A percentile compares a stretch with the other conserved stretches of the same genome.
Evolutionary conservation across 2,329 filamentous ascomycete species (phyloP).

Genomic region (Trichoderma arundinaceum): DNA sequence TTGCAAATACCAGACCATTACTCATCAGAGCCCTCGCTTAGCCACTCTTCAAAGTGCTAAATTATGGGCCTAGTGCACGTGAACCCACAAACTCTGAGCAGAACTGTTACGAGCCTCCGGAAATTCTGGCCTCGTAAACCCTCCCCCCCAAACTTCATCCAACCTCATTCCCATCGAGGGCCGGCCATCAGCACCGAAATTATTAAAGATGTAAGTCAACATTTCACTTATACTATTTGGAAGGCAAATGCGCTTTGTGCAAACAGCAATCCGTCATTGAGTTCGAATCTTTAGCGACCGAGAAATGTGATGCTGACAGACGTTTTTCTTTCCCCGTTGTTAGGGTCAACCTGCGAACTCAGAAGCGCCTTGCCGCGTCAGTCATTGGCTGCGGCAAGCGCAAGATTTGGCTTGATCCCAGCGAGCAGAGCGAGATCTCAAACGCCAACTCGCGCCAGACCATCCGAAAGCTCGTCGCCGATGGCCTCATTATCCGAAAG

Average conservation of each 20-base stretch:
- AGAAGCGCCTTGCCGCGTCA: constrained; percentile 99
- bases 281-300: constrained; percentile 1
- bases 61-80: constrained; percentile 45
- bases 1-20: constrained; percentile 34
- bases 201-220: constrained; percentile 54
- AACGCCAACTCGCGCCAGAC: constrained; percentile 99
- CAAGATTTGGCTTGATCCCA: constrained; percentile 99
- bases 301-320: constrained; percentile 39
- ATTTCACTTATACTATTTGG: background rate
- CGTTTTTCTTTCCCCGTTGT: constrained; percentile 33
- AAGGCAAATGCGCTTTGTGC: background rate
- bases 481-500: constrained; percentile 99
- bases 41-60: constrained; percentile 34
- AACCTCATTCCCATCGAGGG: constrained; percentile 47
- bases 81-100: constrained; percentile 51
- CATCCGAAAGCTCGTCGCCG: constrained; percentile 98
- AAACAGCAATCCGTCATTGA: constrained; percentile 1
- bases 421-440: constrained; percentile 98
- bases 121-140: constrained; percentile 51
- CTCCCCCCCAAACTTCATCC: constrained; percentile 49
- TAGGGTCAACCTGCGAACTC: constrained; percentile 99
- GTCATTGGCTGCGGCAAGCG: constrained; percentile 99
- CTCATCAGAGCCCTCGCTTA: constrained; percentile 51
- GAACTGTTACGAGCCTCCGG: constrained; percentile 45
- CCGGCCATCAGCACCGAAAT: constrained; percentile 50